Evolutionary conservation across 139 green algal genomes (phyloP), one percentile per base, ranked within the genome.

Genomic region (Tetradesmus obliquus): DNA sequence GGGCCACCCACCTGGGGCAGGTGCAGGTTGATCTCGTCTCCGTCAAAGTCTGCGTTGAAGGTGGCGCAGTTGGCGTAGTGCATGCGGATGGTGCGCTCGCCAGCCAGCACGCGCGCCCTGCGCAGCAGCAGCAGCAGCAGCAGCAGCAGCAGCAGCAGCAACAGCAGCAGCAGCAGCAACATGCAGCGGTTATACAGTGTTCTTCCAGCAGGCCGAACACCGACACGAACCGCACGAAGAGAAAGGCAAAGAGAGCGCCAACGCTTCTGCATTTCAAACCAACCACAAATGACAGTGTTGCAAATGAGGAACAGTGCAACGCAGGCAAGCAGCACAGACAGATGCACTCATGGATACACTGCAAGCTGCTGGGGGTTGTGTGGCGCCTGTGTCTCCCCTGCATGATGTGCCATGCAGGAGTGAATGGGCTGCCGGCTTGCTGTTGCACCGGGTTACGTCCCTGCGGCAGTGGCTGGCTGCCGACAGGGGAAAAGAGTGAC

Each of bases 1-100:
- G 5, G 57, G 57, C 57, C 51, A 5, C 32, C 1, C 32, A 96
- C 96, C 94, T 99, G 98, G 0, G 98, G 98, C 79, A 99, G 93
- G 89, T 99, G 98, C 91, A 99, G 94, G 95, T 99, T 99, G 95
- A 99, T 99, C 93, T 99, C 98, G 91, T 99, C 98, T 1, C 98
- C 98, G 90, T 99, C 98, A 96, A 99, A 99, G 93, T 99, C 98
- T 17, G 97, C 97, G 94, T 99, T 99, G 95, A 99, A 99, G 71
- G 97, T 98, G 62, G 97, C 93, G 95, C 98, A 99, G 96, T 99
- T 99, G 89, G 98, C 97, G 93, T 99, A 99, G 95, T 99, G 98
- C 95, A 99, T 98, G 71, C 98, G 96, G 83, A 99, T 99, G 45
- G 98, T 99, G 82, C 98, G 95, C 96, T 99, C 97, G 3, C 97